Evolutionary conservation across 176 grass and related monocot genomes (phyloP).

Genomic region (Raddia distichophylla): DNA sequence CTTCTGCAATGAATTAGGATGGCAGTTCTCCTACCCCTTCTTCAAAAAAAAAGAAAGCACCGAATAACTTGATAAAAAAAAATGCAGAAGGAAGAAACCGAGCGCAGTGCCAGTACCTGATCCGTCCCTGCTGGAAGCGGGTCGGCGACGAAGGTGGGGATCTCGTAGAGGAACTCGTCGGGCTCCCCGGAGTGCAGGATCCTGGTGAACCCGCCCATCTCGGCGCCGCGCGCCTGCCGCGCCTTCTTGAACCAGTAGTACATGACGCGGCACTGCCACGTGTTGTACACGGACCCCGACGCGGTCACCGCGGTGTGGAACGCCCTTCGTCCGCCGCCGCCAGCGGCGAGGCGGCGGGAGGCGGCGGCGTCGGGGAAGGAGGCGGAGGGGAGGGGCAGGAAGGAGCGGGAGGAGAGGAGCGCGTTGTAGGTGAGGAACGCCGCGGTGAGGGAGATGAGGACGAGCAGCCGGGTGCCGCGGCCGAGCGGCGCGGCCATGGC

Average conservation of each 20-base stretch:
- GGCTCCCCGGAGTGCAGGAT: slow-evolving; percentile 81
- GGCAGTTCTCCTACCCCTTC: no score
- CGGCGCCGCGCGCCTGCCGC: slow-evolving; percentile 43
- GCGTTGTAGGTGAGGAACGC: slow-evolving; percentile 76
- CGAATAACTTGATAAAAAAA: not conserved
- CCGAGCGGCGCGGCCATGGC: slow-evolving; percentile 52
- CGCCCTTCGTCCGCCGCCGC: not conserved
- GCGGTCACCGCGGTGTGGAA: slow-evolving; percentile 96
- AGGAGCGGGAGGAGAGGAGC: slow-evolving; percentile 52
- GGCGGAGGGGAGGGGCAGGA: slow-evolving; percentile 33
- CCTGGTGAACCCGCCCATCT: slow-evolving; percentile 95
- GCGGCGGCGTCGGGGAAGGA: slow-evolving; percentile 26
- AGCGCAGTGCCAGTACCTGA: slow-evolving; percentile 63
- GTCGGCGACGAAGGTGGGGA: slow-evolving; percentile 89
- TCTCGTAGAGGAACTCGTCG: slow-evolving; percentile 76
- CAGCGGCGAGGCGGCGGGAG: slow-evolving; percentile 28
- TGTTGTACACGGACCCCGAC: slow-evolving; percentile 68
- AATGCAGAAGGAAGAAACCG: not conserved
- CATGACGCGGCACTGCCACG: slow-evolving; percentile 97
- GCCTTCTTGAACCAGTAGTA: slow-evolving; percentile 97
- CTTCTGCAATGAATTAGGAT: no score
- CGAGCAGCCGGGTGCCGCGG: slow-evolving; percentile 38
- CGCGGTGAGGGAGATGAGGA: slow-evolving; percentile 54
- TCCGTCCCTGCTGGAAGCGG: slow-evolving; percentile 70
- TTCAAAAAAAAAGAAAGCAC: not conserved